A percentile compares a stretch with the other conserved stretches of the same genome.
Evolutionary conservation across 2,329 filamentous ascomycete genomes (phyloP).

Genomic region (Tolypocladium tropicale): DNA sequence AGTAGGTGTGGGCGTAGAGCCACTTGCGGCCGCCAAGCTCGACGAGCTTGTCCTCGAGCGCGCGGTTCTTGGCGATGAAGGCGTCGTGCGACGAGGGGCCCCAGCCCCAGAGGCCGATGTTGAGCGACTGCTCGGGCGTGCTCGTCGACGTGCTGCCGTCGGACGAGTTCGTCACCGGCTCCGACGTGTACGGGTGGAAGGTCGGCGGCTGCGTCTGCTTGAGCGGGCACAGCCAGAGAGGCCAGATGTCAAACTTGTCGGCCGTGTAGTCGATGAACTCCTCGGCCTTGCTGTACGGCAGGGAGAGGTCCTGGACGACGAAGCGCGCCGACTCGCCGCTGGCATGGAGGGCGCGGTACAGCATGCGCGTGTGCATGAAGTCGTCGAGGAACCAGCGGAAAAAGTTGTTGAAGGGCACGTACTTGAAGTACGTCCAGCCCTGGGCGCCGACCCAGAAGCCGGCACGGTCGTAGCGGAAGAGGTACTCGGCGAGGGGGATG

Average conservation of each 20-base stretch:
- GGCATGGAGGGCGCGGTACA: slow-evolving; percentile 62
- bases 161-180: slow-evolving; percentile 12
- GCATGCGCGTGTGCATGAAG: slow-evolving; percentile 63
- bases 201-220: slow-evolving; percentile 37
- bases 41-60: slow-evolving; percentile 58
- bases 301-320: slow-evolving; percentile 57
- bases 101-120: slow-evolving; percentile 71
- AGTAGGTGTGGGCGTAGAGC: slow-evolving; percentile 81
- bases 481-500: slow-evolving; percentile 60
- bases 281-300: slow-evolving; percentile 42
- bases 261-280: slow-evolving; percentile 46
- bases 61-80: slow-evolving; percentile 62
- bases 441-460: slow-evolving; percentile 63
- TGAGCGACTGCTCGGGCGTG: slow-evolving; percentile 36
- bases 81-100: slow-evolving; percentile 44
- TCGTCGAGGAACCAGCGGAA: slow-evolving; percentile 62
- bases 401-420: slow-evolving; percentile 53
- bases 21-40: slow-evolving; percentile 72
- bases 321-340: slow-evolving; percentile 54
- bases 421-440: slow-evolving; percentile 56
- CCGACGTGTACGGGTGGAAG: slow-evolving; percentile 43
- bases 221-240: slow-evolving; percentile 49
- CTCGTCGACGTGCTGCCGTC: slow-evolving; percentile 6
- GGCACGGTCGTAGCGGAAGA: slow-evolving; percentile 67
- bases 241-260: slow-evolving; percentile 43